Evolutionary conservation across 2,329 filamentous ascomycete species (phyloP), one percentile per base, ranked within the genome.

Genomic region (Dactylellina drechsleri): DNA sequence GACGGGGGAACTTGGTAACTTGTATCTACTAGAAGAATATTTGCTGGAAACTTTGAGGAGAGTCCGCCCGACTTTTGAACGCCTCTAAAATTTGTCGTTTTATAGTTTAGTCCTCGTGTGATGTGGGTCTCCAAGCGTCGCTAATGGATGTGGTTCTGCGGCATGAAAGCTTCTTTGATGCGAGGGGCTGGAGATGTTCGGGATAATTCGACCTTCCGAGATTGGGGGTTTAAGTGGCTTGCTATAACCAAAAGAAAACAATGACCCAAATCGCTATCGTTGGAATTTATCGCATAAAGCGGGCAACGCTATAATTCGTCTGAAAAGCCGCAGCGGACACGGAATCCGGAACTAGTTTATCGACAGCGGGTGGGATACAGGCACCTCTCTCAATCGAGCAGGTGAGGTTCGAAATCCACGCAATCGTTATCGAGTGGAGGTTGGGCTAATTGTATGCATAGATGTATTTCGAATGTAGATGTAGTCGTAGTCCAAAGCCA

Each of bases 171-270:
- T 54, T 67, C 56, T 26, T 57, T 67, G 50, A 49, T 64, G 70
- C 62, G 52, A 67, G 43, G 31, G 40, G 12, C 23, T 45, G 53
- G 45, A 28, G 28, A 41, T 57, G 52, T 58, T 67, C 71, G 71
- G 71, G 64, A 75, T 67, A 75, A 64, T 68, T 75, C 65, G 71
- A 75, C 71, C 71, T 75, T 75, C 71, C 71, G 71, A 75, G 62
- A 75, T 75, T 75, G 71, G 71, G 60, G 53, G 26, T 75, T 36
- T 75, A 75, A 56, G 71, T 75, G 71, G 71, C 71, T 75, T 75
- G 64, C 64, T 75, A 74, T 74, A 62, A 64, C 31, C 31, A 54
- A 53, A 52, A 15, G 47, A 36, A 36, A 36, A 36, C 6, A 36
- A 36, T 7, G 6, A 4, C 23, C 57, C 20, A 61, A 61, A 68